A percentile compares a stretch with the other conserved stretches of the same genome.
Conservation (phyloP, 768 basidiomycete species). For the Coprinopsis marcescibilis region DNA sequence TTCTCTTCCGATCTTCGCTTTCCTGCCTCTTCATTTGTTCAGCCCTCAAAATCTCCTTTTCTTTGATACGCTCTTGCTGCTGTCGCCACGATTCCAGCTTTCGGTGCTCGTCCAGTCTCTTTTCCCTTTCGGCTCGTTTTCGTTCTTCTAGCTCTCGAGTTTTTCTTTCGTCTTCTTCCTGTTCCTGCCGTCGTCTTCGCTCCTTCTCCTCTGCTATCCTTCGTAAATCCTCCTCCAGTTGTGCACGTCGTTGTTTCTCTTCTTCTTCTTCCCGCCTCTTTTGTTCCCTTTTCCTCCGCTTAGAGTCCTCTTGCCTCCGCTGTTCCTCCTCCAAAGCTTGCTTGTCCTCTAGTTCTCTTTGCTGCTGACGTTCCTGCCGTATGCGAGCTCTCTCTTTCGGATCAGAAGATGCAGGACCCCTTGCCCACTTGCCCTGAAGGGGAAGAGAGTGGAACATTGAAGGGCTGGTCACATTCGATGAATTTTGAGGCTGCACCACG, state of each 20-base stretch:
- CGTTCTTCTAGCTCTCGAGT: constrained; percentile 40
- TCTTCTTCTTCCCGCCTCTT: constrained; percentile 37
- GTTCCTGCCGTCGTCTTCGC: constrained; percentile 33
- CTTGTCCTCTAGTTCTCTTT: constrained; percentile 39
- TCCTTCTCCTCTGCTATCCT: constrained; percentile 31
- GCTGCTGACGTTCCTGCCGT: constrained; percentile 25
- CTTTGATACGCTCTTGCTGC: constrained; percentile 39
- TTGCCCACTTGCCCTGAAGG: constrained; percentile 32
- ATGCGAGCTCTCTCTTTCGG: constrained; percentile 28
- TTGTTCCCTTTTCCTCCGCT: constrained; percentile 36
- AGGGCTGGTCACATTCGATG: background rate
- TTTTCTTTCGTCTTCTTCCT: constrained; percentile 41
- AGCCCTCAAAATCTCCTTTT: constrained; percentile 39
- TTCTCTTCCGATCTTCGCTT: constrained; percentile 38
- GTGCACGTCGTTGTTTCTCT: constrained; percentile 33
- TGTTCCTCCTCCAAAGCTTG: constrained; percentile 38
- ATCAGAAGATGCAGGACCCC: constrained; percentile 22
- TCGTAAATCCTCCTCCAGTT: constrained; percentile 34
- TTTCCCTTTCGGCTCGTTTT: constrained; percentile 40
- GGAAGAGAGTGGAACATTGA: constrained; percentile 19
- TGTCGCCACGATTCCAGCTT: constrained; percentile 48
- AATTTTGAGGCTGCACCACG: constrained; percentile 14
- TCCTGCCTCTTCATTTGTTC: constrained; percentile 36
- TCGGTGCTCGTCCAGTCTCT: constrained; percentile 44
- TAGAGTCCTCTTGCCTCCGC: constrained; percentile 34